phyloP scores from a whole-genome alignment of 495 filamentous ascomycete genomes.

The Xylaria sp. region DNA sequence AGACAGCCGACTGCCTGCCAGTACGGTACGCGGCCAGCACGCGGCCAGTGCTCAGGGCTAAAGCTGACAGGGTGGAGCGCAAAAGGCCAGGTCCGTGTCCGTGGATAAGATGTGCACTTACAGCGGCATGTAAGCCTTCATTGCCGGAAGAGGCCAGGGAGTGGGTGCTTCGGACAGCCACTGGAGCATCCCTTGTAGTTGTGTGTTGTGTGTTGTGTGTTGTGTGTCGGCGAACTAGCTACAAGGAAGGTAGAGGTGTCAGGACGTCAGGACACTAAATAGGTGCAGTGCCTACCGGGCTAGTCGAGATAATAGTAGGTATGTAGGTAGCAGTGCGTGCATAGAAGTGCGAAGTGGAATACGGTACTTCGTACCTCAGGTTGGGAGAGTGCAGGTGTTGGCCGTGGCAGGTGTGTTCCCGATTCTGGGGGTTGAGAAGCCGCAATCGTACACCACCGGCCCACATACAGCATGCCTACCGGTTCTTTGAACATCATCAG shows the following conservation, averaged over 20 bases:
- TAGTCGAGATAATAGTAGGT: no score
- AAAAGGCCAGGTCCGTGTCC: conserved; percentile 3
- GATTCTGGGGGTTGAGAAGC: conserved; percentile 14
- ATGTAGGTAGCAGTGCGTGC: no score
- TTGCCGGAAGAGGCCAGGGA: conserved; percentile 14
- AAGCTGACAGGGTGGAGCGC: conserved; percentile 23
- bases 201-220: background rate
- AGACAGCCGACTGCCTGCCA: background rate
- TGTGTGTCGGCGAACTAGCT: background rate
- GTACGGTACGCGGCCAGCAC: no score
- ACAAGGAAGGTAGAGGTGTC: background rate
- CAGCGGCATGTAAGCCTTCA: background rate
- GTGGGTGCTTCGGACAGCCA: conserved; percentile 11
- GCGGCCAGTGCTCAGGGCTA: conserved; percentile 18
- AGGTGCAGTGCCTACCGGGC: no score
- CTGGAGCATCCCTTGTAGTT: conserved; percentile 12
- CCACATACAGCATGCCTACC: conserved; percentile 3
- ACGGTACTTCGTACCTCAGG: no score
- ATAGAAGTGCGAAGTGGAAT: background rate
- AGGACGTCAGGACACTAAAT: no score
- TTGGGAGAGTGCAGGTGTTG: background rate
- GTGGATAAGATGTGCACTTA: background rate
- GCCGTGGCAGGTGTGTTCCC: background rate
- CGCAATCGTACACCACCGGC: conserved; percentile 18
- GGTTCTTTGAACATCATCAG: conserved; percentile 18